Conservation (phyloP, 257 asterid species). For the Schizonepeta tenuifolia region DNA sequence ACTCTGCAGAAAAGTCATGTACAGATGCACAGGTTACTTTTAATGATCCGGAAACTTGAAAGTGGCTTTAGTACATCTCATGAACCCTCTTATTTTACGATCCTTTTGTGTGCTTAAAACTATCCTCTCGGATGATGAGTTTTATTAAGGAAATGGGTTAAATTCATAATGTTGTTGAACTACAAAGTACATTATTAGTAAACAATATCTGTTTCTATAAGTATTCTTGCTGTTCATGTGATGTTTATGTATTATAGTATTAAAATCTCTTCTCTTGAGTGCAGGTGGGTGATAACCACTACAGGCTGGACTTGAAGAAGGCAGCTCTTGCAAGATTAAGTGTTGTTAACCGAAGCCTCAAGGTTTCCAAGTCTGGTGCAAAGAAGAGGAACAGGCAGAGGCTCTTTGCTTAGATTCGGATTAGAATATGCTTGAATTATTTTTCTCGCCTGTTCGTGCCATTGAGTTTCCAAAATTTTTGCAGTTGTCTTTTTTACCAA, state of each 20-base stretch:
- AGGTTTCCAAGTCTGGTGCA: conserved; percentile 86
- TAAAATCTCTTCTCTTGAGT: conserved; percentile 10
- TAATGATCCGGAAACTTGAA: background rate
- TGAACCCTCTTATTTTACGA: background rate
- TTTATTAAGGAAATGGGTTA: background rate
- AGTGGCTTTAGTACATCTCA: background rate
- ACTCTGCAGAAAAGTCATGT: background rate
- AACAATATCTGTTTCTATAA: background rate
- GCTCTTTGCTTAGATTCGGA: conserved; percentile 45
- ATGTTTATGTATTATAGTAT: background rate
- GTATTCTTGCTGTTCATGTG: background rate
- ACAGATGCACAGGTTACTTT: background rate
- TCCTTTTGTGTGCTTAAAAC: background rate
- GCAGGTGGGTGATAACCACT: conserved; percentile 79
- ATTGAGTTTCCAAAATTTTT: conserved; percentile 30
- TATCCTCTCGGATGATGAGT: background rate
- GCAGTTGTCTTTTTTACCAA: conserved; percentile 9
- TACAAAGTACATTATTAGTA: background rate
- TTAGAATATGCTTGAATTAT: conserved; percentile 28
- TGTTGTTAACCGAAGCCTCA: conserved; percentile 81
- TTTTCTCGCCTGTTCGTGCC: background rate
- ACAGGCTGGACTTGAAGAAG: conserved; percentile 91
- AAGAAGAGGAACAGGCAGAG: conserved; percentile 96
- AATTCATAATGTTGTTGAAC: background rate
- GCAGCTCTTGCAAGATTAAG: conserved; percentile 93